Evolutionary conservation across 257 asterid genomes (phyloP), one percentile per base, ranked within the genome.

Genomic region (Salvia hispanica): DNA sequence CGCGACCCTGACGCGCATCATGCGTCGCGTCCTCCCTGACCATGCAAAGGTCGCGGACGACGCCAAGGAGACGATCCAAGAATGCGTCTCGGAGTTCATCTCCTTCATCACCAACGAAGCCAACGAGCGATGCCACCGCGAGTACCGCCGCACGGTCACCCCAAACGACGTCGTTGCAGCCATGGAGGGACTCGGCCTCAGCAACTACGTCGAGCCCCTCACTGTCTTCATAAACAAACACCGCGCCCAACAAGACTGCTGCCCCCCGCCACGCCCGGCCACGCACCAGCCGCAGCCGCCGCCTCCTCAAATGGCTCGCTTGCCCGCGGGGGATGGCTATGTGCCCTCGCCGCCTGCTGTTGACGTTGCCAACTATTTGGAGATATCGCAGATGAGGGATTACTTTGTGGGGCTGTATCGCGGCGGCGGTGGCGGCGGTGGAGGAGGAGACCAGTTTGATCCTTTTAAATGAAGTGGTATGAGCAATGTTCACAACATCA

Each of bases 31-130:
- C 6, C 73, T 81, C 4, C 83, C 86, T 0, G 18, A 65, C 25
- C 66, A 76, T 5, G 87, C 75, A 1, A 76, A 71, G 50, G 51
- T 82, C 2, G 55, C 66, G 0, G 82, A 79, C 0, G 82, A 62
- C 0, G 78, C 82, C 0, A 82, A 79, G 5, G 75, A 72, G 57
- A 14, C 67, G 0, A 53, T 82, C 1, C 84, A 76, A 18, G 74
- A 73, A 46, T 82, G 84, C 40, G 70, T 74, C 3, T 51, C 82
- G 0, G 77, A 74, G 5, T 76, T 70, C 56, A 66, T 82, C 3
- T 16, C 51, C 78, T 74, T 67, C 18, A 42, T 82, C 37, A 79
- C 84, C 0, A 31, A 58, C 0, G 80, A 73, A 42, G 84, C 82
- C 0, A 82, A 78, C 0, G 54, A 72, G 0, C 76, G 44, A 9